Evolutionary conservation across 169 alveolate genomes (phyloP).

Genomic region (Plasmodium coatneyi): DNA sequence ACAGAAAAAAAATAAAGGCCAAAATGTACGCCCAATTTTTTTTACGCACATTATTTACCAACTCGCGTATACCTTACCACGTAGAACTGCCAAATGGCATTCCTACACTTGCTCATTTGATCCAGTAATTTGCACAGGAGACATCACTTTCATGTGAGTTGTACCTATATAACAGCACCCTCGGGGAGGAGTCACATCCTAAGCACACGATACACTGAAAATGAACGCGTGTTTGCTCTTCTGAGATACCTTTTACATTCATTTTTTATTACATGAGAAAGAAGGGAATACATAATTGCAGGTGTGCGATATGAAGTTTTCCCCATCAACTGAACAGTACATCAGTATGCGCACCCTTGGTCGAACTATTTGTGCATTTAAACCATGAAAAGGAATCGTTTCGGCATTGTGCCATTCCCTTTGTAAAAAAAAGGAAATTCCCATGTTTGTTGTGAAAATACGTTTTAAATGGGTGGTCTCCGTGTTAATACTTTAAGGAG

Average conservation of each 20-base stretch:
- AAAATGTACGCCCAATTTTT: background rate
- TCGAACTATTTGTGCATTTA: background rate
- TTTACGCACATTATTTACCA: background rate
- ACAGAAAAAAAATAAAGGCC: background rate
- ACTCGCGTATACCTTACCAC: background rate
- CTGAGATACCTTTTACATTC: background rate
- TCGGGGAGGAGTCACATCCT: background rate
- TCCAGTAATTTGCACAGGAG: background rate
- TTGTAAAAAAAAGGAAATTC: background rate
- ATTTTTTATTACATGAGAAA: background rate
- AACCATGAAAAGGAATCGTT: background rate
- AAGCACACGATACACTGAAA: background rate
- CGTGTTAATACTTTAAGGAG: background rate
- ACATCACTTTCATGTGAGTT: background rate
- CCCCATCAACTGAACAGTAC: background rate
- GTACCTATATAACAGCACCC: background rate
- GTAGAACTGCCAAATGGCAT: background rate
- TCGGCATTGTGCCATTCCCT: background rate
- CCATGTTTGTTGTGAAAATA: background rate
- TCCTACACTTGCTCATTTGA: background rate
- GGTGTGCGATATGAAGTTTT: background rate
- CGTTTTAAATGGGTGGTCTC: background rate
- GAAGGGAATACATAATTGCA: background rate
- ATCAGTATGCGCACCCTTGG: background rate
- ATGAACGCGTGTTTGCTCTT: background rate